Percentiles rank a stretch among this genome's conserved stretches.
Evolutionary conservation across 2,329 filamentous ascomycete species (phyloP).

Genomic region (Drechmeria coniospora): DNA sequence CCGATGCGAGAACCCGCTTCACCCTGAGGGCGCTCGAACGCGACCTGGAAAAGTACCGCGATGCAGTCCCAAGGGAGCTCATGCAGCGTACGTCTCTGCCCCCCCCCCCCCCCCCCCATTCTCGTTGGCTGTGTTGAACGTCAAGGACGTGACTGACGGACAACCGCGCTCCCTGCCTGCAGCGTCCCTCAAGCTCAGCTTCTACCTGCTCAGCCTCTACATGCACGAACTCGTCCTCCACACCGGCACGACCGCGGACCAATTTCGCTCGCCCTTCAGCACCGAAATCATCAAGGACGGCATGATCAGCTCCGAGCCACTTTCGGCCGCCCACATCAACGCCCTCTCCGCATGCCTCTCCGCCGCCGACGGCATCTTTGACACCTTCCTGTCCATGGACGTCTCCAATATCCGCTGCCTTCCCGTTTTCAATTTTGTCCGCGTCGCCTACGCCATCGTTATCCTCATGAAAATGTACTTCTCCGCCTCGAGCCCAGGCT

Average conservation of each 20-base stretch:
- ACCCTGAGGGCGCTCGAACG: slow-evolving; percentile 49
- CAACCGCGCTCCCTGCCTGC: slow-evolving; percentile 1
- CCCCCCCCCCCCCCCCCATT: neutral
- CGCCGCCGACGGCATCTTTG: slow-evolving; percentile 51
- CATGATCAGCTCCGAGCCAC: slow-evolving; percentile 22
- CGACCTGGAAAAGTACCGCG: slow-evolving; percentile 44
- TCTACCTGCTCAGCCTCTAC: slow-evolving; percentile 52
- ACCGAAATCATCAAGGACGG: slow-evolving; percentile 28
- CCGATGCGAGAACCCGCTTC: slow-evolving; percentile 48
- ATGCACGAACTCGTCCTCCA: slow-evolving; percentile 65
- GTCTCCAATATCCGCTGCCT: slow-evolving; percentile 43
- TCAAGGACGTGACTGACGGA: neutral
- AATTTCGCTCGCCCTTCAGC: slow-evolving; percentile 31
- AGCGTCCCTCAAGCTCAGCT: slow-evolving; percentile 49
- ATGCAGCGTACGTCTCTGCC: slow-evolving; percentile 36
- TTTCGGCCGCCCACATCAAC: slow-evolving; percentile 41
- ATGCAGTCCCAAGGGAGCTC: slow-evolving; percentile 33
- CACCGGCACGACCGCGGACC: slow-evolving; percentile 41
- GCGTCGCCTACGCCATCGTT: slow-evolving; percentile 56
- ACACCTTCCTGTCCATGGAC: slow-evolving; percentile 48
- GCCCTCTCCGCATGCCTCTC: slow-evolving; percentile 51
- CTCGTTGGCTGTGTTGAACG: too few relatives aligned
- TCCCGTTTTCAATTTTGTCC: slow-evolving; percentile 56
- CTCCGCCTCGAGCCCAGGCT: slow-evolving; percentile 45
- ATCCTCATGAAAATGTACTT: slow-evolving; percentile 63